Conservation (phyloP, 805 yeast genomes). For the Maudiozyma barnettii region DNA sequence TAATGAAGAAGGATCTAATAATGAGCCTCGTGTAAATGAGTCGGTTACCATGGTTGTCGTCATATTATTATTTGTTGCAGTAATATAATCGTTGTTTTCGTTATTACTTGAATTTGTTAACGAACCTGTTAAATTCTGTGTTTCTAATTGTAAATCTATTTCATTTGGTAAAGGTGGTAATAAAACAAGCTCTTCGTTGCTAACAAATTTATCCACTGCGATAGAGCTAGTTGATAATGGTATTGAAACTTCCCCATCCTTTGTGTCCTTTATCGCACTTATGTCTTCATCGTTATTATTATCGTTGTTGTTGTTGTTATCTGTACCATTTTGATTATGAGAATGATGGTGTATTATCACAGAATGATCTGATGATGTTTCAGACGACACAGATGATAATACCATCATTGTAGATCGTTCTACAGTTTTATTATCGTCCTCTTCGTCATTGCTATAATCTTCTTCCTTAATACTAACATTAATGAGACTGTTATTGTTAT, state of each 20-base stretch:
- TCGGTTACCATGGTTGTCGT: neutral
- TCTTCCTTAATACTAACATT: too few relatives aligned
- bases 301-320: neutral
- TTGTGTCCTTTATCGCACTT: neutral
- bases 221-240: neutral
- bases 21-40: neutral
- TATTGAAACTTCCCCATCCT: neutral
- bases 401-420: neutral
- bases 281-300: neutral
- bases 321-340: neutral
- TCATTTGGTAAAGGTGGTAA: conserved; percentile 6
- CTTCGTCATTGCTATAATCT: too few relatives aligned
- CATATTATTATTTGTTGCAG: neutral
- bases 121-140: neutral
- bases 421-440: neutral
- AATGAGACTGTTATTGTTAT: neutral
- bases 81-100: neutral
- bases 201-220: neutral
- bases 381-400: neutral
- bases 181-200: conserved; percentile 3
- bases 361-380: neutral
- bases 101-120: neutral
- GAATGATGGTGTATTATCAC: neutral
- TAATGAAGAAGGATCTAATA: neutral
- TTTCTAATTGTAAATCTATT: conserved; percentile 1